These are phyloP conservation scores for Xylariaceae sp. DNA, from an alignment of 2,329 filamentous ascomycete genomes.

Conservation along the genomic window DNA sequence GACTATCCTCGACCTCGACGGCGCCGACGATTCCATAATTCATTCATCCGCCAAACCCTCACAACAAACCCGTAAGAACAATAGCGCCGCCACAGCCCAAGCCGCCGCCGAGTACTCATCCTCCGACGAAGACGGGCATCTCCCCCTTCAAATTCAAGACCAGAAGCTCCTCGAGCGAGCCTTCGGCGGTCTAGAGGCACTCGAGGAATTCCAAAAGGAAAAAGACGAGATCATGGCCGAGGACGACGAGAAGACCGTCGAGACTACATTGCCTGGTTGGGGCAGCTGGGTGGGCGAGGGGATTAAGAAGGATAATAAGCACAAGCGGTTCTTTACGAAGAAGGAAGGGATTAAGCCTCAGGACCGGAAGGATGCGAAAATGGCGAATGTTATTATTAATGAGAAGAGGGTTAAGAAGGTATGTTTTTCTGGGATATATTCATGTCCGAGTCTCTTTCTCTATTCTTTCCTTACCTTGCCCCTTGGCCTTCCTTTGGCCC, in stretches of 20 bases:
- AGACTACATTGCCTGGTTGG: constrained; percentile 90
- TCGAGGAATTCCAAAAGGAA: constrained; percentile 74
- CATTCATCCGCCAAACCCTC: constrained; percentile 19
- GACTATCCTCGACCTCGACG: constrained; percentile 28
- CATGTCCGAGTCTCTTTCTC: neutral
- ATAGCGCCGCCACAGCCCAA: constrained; percentile 28
- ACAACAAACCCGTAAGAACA: constrained; percentile 20
- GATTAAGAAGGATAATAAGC: constrained; percentile 64
- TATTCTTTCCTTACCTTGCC: neutral
- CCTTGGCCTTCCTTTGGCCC: neutral
- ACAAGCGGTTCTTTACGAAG: constrained; percentile 60
- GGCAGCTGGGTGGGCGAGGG: constrained; percentile 82
- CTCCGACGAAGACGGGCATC: constrained; percentile 47
- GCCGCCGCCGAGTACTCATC: constrained; percentile 37
- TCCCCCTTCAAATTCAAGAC: constrained; percentile 57
- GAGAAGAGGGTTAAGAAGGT: constrained; percentile 89
- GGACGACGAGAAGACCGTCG: constrained; percentile 75
- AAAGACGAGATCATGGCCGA: constrained; percentile 63
- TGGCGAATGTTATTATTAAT: constrained; percentile 84
- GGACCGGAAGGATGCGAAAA: constrained; percentile 75
- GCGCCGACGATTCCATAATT: constrained; percentile 24
- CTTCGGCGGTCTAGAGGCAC: constrained; percentile 84
- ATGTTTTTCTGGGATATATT: no score
- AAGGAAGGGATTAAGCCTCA: constrained; percentile 70
- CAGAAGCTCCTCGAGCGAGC: constrained; percentile 72